Evolutionary conservation across 352 stramenopile species (phyloP), one percentile per base, ranked within the genome.

Genomic region (Phytophthora citrophthora): DNA sequence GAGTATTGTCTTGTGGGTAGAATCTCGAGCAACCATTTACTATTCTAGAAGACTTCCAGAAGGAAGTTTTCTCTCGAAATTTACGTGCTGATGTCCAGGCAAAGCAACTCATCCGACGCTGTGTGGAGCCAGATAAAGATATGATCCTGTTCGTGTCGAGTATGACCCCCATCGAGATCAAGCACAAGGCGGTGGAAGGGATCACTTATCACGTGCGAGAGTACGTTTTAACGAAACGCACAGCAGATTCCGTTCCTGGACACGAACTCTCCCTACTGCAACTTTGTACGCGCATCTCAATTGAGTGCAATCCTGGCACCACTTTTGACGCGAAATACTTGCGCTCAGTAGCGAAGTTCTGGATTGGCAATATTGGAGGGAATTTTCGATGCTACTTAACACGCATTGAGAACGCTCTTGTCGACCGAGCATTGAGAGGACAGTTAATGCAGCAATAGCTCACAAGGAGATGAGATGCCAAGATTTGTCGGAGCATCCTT

Each of bases 401-500:
- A 51, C 68, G 74, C 54, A 83, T 79, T 18, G 74, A 83, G 45
- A 81, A 83, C 23, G 55, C 68, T 15, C 61, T 82, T 12, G 38
- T 74, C 8, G 60, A 70, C 15, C 60, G 55, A 27, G 46, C 36
- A 12, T n/a, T 67, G 9, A 5, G 13, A 24, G 18, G 15, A 15
- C 27, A 26, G 40, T 3, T 13, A 16, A 11, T 20, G 26, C 36
- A 31, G 31, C 27, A 27, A 48, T 39, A 20, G 20, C 20, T 20
- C 20, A 20, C 27, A 9, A 7, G 6, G 27, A 32, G 10, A 10
- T 32, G 27, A 32, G 10, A 32, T 11, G 6, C 27, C 27, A 8
- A 32, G 27, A 32, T 32, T 32, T 32, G 27, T 32, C 27, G 6
- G 10, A 32, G 27, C 27, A 32, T 32, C 27, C 4, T 20, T 32